Percentiles rank a stretch among this genome's conserved stretches.
Evolutionary conservation across 441 rosid genomes (phyloP).

Genomic region (Bocquillonia castaneifolia): DNA sequence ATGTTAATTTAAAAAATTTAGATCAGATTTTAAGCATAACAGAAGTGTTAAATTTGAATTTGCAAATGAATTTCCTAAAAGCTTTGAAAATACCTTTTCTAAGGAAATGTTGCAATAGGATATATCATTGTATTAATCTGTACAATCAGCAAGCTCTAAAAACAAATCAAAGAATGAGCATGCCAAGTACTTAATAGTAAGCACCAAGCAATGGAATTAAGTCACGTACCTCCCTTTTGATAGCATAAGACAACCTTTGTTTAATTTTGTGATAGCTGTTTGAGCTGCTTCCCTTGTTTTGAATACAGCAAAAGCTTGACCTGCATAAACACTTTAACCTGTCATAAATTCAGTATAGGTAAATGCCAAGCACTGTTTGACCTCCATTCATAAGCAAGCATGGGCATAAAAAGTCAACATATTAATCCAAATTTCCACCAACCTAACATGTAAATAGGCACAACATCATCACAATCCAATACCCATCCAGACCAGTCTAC

Average conservation of each 20-base stretch:
- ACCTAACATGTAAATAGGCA: neutral
- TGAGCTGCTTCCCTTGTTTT: constrained; percentile 56
- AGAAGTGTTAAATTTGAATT: no score
- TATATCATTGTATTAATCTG: no score
- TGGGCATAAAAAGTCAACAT: no score
- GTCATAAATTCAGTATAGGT: constrained; percentile 10
- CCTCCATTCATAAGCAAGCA: neutral
- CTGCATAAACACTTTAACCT: constrained; percentile 33
- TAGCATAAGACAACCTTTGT: constrained; percentile 63
- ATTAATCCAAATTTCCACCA: no score
- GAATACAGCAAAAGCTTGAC: constrained; percentile 72
- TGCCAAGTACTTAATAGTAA: neutral
- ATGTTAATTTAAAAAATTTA: no score
- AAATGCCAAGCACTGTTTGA: neutral
- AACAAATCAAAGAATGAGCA: neutral
- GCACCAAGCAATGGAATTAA: neutral
- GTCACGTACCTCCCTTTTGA: constrained; percentile 67
- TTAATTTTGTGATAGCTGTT: constrained; percentile 42
- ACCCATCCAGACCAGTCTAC: neutral
- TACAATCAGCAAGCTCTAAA: neutral
- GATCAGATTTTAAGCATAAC: neutral
- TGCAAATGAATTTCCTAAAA: no score
- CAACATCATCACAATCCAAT: neutral
- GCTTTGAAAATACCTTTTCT: neutral
- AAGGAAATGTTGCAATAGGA: no score